Conservation (phyloP, 192 early-diverging fungal genomes). For the Phycomyces nitens region DNA sequence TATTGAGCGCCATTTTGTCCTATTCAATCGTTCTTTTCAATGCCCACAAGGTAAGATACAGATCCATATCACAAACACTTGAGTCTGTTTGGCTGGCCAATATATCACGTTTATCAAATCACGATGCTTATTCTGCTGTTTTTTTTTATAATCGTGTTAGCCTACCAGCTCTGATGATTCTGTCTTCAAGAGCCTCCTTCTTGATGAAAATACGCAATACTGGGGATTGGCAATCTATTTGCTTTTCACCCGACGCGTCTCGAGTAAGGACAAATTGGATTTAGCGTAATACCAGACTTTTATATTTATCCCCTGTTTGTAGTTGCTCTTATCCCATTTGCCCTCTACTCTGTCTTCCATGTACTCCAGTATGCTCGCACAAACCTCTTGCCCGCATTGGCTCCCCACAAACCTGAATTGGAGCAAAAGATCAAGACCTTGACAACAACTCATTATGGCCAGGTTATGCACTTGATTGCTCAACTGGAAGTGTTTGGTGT, state of each 20-base stretch:
- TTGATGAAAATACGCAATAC: slow-evolving; percentile 31
- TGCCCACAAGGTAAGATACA: slow-evolving; percentile 24
- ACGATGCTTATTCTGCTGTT: no score
- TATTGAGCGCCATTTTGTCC: slow-evolving; percentile 14
- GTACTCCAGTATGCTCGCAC: slow-evolving; percentile 13
- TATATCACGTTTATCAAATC: no score
- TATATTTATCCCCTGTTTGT: no score
- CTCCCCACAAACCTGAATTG: slow-evolving; percentile 32
- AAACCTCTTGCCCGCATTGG: slow-evolving; percentile 9
- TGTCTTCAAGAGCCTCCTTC: slow-evolving; percentile 15
- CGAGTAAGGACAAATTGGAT: slow-evolving; percentile 16
- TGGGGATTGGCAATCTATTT: slow-evolving; percentile 27
- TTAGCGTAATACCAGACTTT: no score
- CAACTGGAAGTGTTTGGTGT: slow-evolving; percentile 69
- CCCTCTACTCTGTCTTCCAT: slow-evolving; percentile 31
- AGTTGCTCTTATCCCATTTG: slow-evolving; percentile 26
- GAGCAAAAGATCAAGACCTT: slow-evolving; percentile 44
- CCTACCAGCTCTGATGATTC: neutral
- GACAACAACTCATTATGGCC: slow-evolving; percentile 54
- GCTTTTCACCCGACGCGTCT: slow-evolving; percentile 18
- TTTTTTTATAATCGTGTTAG: neutral
- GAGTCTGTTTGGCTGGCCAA: no score
- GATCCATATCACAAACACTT: neutral
- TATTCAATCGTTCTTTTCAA: slow-evolving; percentile 31
- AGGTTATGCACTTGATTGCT: slow-evolving; percentile 56